Base-by-base conservation (phyloP, 768 basidiomycete genomes). In the Calocera cornea region DNA sequence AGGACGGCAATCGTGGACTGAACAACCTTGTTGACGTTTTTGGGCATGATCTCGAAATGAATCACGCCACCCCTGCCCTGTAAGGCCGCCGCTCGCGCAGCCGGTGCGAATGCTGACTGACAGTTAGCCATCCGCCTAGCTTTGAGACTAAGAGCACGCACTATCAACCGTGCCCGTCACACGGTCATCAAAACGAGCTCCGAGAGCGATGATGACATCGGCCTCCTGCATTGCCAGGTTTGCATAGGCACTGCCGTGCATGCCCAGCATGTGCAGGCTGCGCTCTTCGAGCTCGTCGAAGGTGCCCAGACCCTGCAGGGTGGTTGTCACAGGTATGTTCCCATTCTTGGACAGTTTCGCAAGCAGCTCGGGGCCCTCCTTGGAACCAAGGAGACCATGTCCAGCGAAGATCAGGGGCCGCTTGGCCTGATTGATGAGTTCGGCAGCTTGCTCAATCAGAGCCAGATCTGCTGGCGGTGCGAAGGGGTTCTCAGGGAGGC, bases 21-120 rank as follows among this genome's bases (percentile, higher is more conserved):
- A 65, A 98, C 86, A 69, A 99, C 94, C 78, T 99, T 99, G 84
- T 99, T 99, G 78, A 99, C 83, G 78, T 99, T 99, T 83, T 99
- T 98, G 54, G 97, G 92, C 80, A 87, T 86, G 71, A 98, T 95
- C 80, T 99, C 97, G 74, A 99, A 98, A 80, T 99, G 97, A 74
- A 99, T 97, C 80, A 99, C 95, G 36, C 97, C 97, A 12, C 97
- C 97, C 1, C 86, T 84, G 50, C 95, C 92, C 71, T 87, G 83
- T 0, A 83, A 79, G 1, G 95, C 93, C 5, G 97, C 97, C 5
- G 87, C 87, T 63, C 82, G 82, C 0, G 97, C 95, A 14, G 87
- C 90, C 33, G 97, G 97, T 0, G 95, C 97, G 72, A 98, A 99
- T 1, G 84, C 77, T 78, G 66, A 2, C 40, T 1, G 50, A 14